Percentiles rank a stretch among this genome's conserved stretches.
These are phyloP conservation scores for Volvariella volvacea DNA, from an alignment of 1,284 basidiomycete species.

Conservation along the genomic window DNA sequence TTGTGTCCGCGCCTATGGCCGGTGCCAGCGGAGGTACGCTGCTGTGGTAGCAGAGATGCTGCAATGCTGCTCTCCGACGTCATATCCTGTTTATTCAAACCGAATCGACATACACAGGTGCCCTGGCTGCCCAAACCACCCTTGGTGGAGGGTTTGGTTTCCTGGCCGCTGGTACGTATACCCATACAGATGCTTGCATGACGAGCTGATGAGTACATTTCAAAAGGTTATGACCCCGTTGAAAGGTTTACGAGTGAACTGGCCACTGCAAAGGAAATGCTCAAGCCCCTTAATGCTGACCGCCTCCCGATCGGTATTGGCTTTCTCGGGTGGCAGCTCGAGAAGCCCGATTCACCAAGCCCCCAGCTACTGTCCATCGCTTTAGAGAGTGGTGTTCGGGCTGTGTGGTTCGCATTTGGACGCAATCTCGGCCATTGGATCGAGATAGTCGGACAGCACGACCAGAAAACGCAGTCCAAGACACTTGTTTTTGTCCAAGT, in stretches of 20 bases:
- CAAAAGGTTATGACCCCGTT: constrained; percentile 37
- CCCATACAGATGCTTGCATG: constrained; percentile 2
- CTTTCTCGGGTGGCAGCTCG: constrained; percentile 66
- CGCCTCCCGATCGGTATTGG: constrained; percentile 65
- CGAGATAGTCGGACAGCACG: constrained; percentile 45
- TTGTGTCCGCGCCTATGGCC: constrained; percentile 65
- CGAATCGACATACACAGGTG: constrained; percentile 22
- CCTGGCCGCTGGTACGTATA: constrained; percentile 42
- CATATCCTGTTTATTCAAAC: not conserved
- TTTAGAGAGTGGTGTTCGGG: constrained; percentile 50
- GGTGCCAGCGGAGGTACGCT: constrained; percentile 46
- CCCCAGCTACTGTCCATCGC: constrained; percentile 40
- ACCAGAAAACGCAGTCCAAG: constrained; percentile 32
- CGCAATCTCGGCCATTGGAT: constrained; percentile 53
- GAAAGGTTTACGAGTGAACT: constrained; percentile 43
- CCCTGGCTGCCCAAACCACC: constrained; percentile 55
- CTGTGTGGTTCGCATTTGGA: constrained; percentile 73
- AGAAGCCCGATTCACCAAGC: constrained; percentile 28
- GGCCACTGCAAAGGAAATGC: constrained; percentile 33
- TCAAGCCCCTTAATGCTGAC: constrained; percentile 24
- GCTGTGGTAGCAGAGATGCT: not conserved
- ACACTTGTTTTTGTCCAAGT: constrained; percentile 61
- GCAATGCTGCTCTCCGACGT: not conserved
- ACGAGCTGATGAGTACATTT: constrained; percentile 32
- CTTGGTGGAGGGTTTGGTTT: constrained; percentile 70